These are phyloP conservation scores for Cladophialophora immunda DNA, from an alignment of 2,329 filamentous ascomycete species.

Conservation along the genomic window DNA sequence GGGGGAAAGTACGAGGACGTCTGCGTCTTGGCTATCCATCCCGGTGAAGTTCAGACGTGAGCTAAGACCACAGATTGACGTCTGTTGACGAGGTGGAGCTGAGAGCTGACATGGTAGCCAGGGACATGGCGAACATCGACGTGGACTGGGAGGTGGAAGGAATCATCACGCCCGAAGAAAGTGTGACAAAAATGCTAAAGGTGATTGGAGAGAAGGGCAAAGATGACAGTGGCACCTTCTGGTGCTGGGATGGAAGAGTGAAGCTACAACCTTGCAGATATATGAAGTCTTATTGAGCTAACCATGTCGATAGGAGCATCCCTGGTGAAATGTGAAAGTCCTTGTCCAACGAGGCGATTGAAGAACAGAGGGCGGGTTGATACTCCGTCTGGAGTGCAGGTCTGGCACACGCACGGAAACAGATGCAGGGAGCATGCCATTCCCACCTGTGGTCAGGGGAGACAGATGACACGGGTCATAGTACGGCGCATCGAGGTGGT, in stretches of 20 bases:
- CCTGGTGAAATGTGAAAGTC: constrained; percentile 28
- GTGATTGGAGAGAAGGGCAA: constrained; percentile 60
- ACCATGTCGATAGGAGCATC: constrained; percentile 30
- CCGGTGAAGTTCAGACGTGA: constrained; percentile 64
- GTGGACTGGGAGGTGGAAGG: constrained; percentile 62
- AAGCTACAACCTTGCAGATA: background rate
- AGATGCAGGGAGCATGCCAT: background rate
- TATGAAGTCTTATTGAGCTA: constrained; percentile 1
- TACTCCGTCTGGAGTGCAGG: background rate
- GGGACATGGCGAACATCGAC: constrained; percentile 63
- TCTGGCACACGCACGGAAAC: background rate
- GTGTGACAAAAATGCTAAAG: constrained; percentile 59
- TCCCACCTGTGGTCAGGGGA: too few species aligned
- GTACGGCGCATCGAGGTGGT: background rate
- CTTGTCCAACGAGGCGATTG: background rate
- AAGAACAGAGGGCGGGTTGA: background rate
- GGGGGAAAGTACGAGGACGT: constrained; percentile 48
- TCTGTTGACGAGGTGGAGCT: background rate
- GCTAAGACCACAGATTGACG: constrained; percentile 18
- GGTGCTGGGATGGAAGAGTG: constrained; percentile 64
- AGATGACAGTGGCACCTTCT: constrained; percentile 63
- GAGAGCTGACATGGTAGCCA: constrained; percentile 38
- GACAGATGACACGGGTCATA: background rate
- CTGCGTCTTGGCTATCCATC: constrained; percentile 63
- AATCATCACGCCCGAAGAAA: constrained; percentile 60